Conservation (phyloP, 2,329 filamentous ascomycete species). For the Diaporthe sp. region DNA sequence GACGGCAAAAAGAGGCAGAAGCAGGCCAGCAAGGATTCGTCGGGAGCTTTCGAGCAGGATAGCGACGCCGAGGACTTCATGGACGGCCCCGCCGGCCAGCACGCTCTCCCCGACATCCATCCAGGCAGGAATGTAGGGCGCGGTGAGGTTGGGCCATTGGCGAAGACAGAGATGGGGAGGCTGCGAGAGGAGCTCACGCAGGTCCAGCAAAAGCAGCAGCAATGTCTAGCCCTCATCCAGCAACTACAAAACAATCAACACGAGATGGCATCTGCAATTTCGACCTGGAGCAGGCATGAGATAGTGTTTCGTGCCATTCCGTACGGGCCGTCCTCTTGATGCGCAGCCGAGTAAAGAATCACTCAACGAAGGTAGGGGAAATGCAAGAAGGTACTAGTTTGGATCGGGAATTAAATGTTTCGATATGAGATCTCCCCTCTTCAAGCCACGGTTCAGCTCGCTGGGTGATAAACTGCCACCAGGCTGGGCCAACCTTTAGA, state of each 20-base stretch:
- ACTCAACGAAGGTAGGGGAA: no score
- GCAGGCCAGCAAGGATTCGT: constrained; percentile 65
- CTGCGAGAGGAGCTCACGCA: constrained; percentile 84
- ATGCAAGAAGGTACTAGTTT: no score
- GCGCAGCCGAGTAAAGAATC: no score
- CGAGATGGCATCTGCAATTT: no score
- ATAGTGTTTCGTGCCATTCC: no score
- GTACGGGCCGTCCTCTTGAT: no score
- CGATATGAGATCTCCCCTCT: no score
- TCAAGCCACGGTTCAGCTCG: no score
- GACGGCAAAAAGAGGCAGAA: constrained; percentile 65
- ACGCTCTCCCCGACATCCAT: constrained; percentile 39
- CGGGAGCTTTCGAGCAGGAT: constrained; percentile 63
- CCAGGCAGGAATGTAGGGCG: constrained; percentile 52
- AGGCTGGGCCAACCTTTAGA: no score
- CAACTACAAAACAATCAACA: constrained; percentile 87
- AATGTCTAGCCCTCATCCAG: constrained; percentile 85
- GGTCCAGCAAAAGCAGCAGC: constrained; percentile 85
- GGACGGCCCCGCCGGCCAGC: constrained; percentile 49
- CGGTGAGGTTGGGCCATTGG: constrained; percentile 59
- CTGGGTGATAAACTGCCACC: no score
- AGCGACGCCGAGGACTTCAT: constrained; percentile 71
- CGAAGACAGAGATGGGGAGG: constrained; percentile 79
- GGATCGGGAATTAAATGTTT: no score
- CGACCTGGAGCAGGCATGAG: no score